Evolutionary conservation across 176 grass and related monocot genomes (phyloP).

Genomic region (Juncus inflexus): DNA sequence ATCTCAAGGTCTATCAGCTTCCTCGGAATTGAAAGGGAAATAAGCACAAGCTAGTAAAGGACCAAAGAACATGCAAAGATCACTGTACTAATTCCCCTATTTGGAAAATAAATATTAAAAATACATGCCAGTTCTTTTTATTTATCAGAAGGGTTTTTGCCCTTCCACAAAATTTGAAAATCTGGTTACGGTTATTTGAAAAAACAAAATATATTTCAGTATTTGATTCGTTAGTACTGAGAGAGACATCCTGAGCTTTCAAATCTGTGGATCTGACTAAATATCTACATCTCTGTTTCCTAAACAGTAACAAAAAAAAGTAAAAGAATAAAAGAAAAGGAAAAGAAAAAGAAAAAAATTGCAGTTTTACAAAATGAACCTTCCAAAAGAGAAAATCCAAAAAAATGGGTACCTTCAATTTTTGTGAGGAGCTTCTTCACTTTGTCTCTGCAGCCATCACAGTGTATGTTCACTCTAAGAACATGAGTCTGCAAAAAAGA

Average conservation of each 20-base stretch:
- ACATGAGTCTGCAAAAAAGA: constrained; percentile 69
- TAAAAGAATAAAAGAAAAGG: constrained; percentile 11
- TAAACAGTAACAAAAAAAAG: constrained; percentile 30
- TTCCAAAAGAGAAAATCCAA: background rate
- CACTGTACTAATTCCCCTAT: constrained; percentile 16
- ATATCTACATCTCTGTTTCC: constrained; percentile 21
- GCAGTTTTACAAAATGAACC: background rate
- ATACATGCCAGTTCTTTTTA: constrained; percentile 1
- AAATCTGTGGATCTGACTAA: constrained; percentile 23
- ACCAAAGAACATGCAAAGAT: constrained; percentile 3
- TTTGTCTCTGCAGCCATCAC: constrained; percentile 89
- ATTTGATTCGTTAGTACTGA: background rate
- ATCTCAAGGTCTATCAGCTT: background rate
- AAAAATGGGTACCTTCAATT: constrained; percentile 66
- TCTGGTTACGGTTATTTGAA: too few species aligned
- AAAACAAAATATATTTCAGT: too few species aligned
- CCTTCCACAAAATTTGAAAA: background rate
- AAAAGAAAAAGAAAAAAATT: constrained; percentile 13
- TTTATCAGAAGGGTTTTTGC: background rate
- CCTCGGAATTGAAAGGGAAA: constrained; percentile 18
- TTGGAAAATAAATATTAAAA: constrained; percentile 9
- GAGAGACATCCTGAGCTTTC: constrained; percentile 7
- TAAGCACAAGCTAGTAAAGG: background rate
- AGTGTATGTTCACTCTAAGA: constrained; percentile 97
- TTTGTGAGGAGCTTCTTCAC: constrained; percentile 94